Evolutionary conservation across 805 yeast genomes (phyloP), one percentile per base, ranked within the genome.

Genomic region (Metschnikowia lachancei): DNA sequence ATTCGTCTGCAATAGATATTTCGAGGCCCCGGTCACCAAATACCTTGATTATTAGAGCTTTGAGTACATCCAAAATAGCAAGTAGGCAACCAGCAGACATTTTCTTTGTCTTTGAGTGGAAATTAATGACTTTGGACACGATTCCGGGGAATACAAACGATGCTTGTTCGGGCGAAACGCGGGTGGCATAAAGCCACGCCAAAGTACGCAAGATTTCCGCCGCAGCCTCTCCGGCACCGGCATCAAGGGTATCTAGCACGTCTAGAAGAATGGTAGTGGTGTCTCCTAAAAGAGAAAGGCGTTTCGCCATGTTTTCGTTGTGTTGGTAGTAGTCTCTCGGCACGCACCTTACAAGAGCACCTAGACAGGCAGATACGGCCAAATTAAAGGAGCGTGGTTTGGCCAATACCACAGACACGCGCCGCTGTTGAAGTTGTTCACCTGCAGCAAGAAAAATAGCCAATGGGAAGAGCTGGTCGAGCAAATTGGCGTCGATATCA

Each of bases 111-210:
- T 38, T 24, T 0, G 63, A 43, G 17, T 51, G 56, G 47, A 65
- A 69, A 16, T 62, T 61, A 4, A 69, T 59, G 14, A 69, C 45
- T 37, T 62, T 55, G 4, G 75, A 70, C 1, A 64, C 54, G 4
- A 66, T 52, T 1, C 77, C 77, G 1, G 77, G 77, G n/a, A 72
- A 56, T 2, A 71, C 68, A 35, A 61, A 61, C 10, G 75, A 60
- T 6, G 69, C 41, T 31, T 65, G 67, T n/a, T 66, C 66, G 3
- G 70, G 29, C 6, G 63, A 37, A 2, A 68, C 59, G 9, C 54
- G 41, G 4, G 52, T 50, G 1, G 51, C 11, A 36, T 56, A 56
- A 9, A 57, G 42, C 28, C 35, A 34, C 11, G 49, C 36, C 13
- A 64, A 41, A 3, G 60, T 41, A n/a, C 17, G 18, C 26, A 52